Conservation (phyloP, 345 rosid genomes). For the Geranium rotundifolium region DNA sequence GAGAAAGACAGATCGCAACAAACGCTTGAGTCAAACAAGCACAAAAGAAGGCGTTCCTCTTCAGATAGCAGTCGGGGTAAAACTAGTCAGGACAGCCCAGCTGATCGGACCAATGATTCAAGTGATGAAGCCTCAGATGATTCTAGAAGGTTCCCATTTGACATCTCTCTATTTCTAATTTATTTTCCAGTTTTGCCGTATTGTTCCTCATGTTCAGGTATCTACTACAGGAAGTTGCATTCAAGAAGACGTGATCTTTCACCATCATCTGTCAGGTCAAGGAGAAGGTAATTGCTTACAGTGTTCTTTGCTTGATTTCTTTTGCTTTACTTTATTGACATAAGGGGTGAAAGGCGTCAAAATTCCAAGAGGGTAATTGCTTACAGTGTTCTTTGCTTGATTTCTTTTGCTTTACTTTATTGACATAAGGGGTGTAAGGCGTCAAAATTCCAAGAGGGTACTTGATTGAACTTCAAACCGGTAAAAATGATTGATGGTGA, state of each 20-base stretch:
- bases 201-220: constrained; percentile 15
- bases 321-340: constrained; percentile 14
- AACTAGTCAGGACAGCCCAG: constrained; percentile 32
- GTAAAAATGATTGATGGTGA: constrained; percentile 11
- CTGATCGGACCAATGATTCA: constrained; percentile 26
- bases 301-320: constrained; percentile 6
- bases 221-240: constrained; percentile 44
- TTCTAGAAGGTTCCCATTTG: constrained; percentile 47
- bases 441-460: constrained; percentile 1
- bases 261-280: constrained; percentile 78
- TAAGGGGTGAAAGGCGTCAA: neutral
- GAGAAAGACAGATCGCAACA: constrained; percentile 34
- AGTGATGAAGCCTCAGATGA: constrained; percentile 62
- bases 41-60: constrained; percentile 58
- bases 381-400: constrained; percentile 10
- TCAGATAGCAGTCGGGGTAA: constrained; percentile 44
- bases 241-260: constrained; percentile 49
- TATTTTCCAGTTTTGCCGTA: neutral
- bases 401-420: constrained; percentile 4
- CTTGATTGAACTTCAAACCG: constrained; percentile 3
- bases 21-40: constrained; percentile 47
- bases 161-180: constrained; percentile 10
- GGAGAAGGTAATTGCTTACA: constrained; percentile 55
- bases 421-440: constrained; percentile 8
- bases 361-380: constrained; percentile 1